Evolutionary conservation across 306 rosid species (phyloP), one percentile per base, ranked within the genome.

Genomic region (Ziziphus jujuba): DNA sequence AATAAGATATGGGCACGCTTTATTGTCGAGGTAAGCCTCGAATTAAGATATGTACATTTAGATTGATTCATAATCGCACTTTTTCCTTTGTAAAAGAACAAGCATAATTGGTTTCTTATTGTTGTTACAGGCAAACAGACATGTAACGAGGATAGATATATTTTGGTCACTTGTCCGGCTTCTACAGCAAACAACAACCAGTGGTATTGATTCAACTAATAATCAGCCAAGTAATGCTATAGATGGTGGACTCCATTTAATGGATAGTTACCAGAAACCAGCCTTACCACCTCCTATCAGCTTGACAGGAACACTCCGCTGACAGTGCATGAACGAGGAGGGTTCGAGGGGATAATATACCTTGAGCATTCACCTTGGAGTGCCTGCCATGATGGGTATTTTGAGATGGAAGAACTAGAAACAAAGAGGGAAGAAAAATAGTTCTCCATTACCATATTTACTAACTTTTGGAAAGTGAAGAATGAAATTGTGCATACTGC

Each of bases 1-100:
- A 75, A 72, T 22, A 92, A 92, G 68, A 77, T 89, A 63, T 92
- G 98, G 97, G 87, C 87, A 19, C 84, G 69, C 31, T 90, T 87
- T 68, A 76, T 86, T 14, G 96, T 86, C 47, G 93, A 90, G 98
- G 98, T 89, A 78, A 79, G 62, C 61, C 34, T 5, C 34, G 67
- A 55, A 33, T 23, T n/a, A 4, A 28, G 33, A 28, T 28, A 28
- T 28, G 33, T 28, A 28, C 4, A 28, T 28, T 28, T 28, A 28
- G 2, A 28, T 28, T 28, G 33, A 28, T 28, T 28, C 33, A 28
- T 2, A 28, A 28, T 28, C 33, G 4, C 33, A 28, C 25, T 50
- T 48, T 21, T 56, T 50, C 48, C 45, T 45, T 45, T 59, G 8
- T 14, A 34, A 16, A 6, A n/a, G 4, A 6, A 45, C 47, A 25